Base-by-base conservation (phyloP, 2,329 filamentous ascomycete species). In the Xylaria sp. region DNA sequence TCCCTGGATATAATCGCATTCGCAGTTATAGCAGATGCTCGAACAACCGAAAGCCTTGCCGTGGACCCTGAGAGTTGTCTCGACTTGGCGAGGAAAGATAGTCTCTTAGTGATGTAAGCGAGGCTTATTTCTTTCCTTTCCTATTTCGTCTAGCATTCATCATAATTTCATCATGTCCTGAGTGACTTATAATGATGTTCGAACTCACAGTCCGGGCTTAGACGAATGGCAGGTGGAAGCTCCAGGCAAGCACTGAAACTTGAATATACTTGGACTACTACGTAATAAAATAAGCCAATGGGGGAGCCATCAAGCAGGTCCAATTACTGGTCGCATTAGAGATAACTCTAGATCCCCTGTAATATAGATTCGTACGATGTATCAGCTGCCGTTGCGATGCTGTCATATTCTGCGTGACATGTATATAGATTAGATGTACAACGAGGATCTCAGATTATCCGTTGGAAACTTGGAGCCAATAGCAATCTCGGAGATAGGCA, bases 391-490 rank as follows among this genome's bases (percentile, higher is more conserved):
- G 48, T 15, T 39, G 20, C 18, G n/a, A 63, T 58, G 56, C 61
- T 65, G 65, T 50, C 51, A 59, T 63, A 48, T 48, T 25, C 15
- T 28, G 51, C 65, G 56, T 65, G 25, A 56, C 48, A 54, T 18
- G 18, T 18, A 37, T 18, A 46, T 18, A 46, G 41, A 46, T 46
- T 46, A 46, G 41, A 46, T 46, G 41, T 18, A 46, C 41, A 46
- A 46, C 39, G 51, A 62, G 66, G 50, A 60, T 51, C 61, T 28
- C 58, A 57, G 64, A 67, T 59, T 63, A 39, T 52, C 57, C 61
- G 57, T 51, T 69, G 50, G 52, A 52, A 69, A 56, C 37, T 28
- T 61, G 15, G 28, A 57, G 44, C 66, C 60, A 71, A 71, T 69
- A 25, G 51, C 18, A 71, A 50, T 20, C 50, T n/a, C 41, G 37